Base-by-base conservation (phyloP, 2,329 filamentous ascomycete genomes). In the Zasmidium angulare region DNA sequence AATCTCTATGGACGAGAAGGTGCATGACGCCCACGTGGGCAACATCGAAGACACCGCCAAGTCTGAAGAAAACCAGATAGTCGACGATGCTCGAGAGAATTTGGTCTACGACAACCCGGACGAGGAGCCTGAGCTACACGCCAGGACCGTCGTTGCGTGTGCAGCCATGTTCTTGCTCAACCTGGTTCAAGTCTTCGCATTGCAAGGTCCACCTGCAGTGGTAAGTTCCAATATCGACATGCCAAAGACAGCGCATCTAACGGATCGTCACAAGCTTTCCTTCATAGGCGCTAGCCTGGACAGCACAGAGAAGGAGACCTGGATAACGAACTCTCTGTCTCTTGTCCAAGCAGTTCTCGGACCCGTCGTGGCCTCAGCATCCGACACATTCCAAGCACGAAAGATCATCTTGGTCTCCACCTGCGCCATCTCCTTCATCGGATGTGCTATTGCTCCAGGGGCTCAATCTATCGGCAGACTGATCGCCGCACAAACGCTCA, bases 341-440 rank as follows among this genome's bases (percentile, higher is more conserved):
- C 53, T 64, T 3, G 59, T 64, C 2, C 63, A 66, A 55, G 62
- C 63, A 17, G 60, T 62, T 3, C n/a, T 64, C 2, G 57, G 58
- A 2, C 63, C 59, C 1, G 36, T 64, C 31, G 53, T 66, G 1
- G 50, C 64, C 20, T 63, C 56, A 14, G 60, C 60, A 9, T 63
- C 64, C 3, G 64, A 66, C 36, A 55, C 56, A 11, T 64, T 66
- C 43, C 62, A 64, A 48, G 60, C 60, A 21, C 55, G 64, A 9
- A 66, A 66, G 53, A 40, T 46, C 12, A 54, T 64, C 31, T 50
- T 66, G n/a, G 54, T 66, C 23, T 46, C 21, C 1, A 51, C 53
- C 17, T 61, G 62, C 47, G 9, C 55, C 1, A 47, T 62, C 10
- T 55, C 59, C 19, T 52, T 64, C 46, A 48, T 66, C 29, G 63